Percentiles rank a stretch among this genome's conserved stretches.
Evolutionary conservation across 495 filamentous ascomycete genomes (phyloP).

Genomic region (Penicillium flavigenum): DNA sequence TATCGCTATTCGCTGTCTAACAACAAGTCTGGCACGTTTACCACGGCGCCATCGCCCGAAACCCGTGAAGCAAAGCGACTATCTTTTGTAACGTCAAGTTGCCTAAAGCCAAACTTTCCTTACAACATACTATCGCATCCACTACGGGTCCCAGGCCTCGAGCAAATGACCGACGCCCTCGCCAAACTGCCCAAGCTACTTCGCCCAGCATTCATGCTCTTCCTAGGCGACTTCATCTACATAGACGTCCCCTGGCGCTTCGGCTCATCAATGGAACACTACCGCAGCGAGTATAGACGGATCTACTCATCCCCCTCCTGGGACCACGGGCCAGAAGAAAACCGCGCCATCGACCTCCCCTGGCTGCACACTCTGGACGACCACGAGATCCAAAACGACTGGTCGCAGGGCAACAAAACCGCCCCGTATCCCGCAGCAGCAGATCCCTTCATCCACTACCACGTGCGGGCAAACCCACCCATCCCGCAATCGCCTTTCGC

Average conservation of each 20-base stretch:
- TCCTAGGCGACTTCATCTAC: constrained; percentile 99
- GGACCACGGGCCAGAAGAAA: constrained; percentile 52
- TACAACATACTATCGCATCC: constrained; percentile 82
- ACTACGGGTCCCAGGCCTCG: constrained; percentile 74
- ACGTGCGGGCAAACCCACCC: constrained; percentile 80
- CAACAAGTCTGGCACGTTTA: constrained; percentile 74
- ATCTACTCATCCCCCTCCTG: constrained; percentile 93
- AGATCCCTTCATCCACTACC: constrained; percentile 88
- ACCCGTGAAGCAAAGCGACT: constrained; percentile 62
- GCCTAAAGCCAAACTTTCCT: constrained; percentile 85
- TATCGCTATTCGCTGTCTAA: constrained; percentile 85
- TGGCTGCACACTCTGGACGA: constrained; percentile 98
- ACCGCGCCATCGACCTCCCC: constrained; percentile 59
- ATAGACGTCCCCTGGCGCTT: constrained; percentile 84
- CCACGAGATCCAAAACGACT: constrained; percentile 94
- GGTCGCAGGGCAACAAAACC: constrained; percentile 67
- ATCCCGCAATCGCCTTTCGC: constrained; percentile 40
- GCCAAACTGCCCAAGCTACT: constrained; percentile 62
- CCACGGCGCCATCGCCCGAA: constrained; percentile 67
- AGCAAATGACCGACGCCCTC: constrained; percentile 55
- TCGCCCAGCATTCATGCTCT: constrained; percentile 82
- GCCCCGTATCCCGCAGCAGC: constrained; percentile 70
- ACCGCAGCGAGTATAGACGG: constrained; percentile 88
- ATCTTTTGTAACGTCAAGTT: constrained; percentile 87
- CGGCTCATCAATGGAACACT: constrained; percentile 67